Base-by-base conservation (phyloP, 768 basidiomycete species). In the Podaxis sp. region DNA sequence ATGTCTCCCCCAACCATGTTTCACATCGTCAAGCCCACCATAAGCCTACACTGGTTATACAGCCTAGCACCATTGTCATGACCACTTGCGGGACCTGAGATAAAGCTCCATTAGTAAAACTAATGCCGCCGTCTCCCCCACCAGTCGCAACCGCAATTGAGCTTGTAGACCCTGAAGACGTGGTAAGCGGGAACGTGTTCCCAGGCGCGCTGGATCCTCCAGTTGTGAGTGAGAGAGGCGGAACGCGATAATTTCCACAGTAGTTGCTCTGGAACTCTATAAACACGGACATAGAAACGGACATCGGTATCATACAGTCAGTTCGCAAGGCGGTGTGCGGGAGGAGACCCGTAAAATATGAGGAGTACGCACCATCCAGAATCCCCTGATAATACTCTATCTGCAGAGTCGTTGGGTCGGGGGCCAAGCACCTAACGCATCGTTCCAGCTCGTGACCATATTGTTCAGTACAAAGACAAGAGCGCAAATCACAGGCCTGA, bases 321-420 rank as follows among this genome's bases (percentile, higher is more conserved):
- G 24, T 27, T 12, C 22, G 2, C 22, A 8, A 15, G 25, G 49
- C 24, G 3, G 8, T 27, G 49, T 19, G 41, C 13, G 15, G 41
- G 12, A 13, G 41, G n/a, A n/a, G 25, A 12, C 11, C 9, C n/a
- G 17, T n/a, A 38, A 4, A 37, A 47, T 49, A 11, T 4, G 17
- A 27, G 12, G 17, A 19, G 8, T 13, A 58, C 58, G 12, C 37
- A 59, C 58, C 58, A 25, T 17, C 40, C 22, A 59, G 36, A 3
- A 59, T 59, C 13, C 58, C 58, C 17, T 59, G 58, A 59, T 59
- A 41, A 40, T 59, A 59, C 40, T 52, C 58, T 40, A 12, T 17
- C 25, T 50, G 24, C 22, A 9, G 24, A 9, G 33, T 9, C n/a
- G 58, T 59, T 12, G 58, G 58, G 19, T 51, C 51, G 12, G 58